Evolutionary conservation across 495 filamentous ascomycete species (phyloP).

Genomic region (Usnea hakonensis): DNA sequence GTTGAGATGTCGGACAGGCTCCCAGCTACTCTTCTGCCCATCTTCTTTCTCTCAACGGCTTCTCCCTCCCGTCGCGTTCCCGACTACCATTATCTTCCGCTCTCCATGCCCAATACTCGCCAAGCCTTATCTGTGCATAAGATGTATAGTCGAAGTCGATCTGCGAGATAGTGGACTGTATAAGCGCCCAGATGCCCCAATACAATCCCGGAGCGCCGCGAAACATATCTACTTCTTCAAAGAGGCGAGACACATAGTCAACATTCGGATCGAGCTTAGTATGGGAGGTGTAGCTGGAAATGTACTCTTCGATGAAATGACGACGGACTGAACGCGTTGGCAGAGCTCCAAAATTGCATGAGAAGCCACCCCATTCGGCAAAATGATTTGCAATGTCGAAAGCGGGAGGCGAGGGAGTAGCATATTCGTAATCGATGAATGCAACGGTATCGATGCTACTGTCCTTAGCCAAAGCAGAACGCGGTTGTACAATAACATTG

Average conservation of each 20-base stretch:
- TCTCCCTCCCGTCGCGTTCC: constrained; percentile 48
- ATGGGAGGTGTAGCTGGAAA: constrained; percentile 46
- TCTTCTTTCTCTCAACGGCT: constrained; percentile 67
- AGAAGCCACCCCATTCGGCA: constrained; percentile 95
- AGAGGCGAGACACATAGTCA: constrained; percentile 39
- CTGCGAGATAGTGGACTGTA: constrained; percentile 88
- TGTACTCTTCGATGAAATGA: constrained; percentile 77
- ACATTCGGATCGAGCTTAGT: not conserved
- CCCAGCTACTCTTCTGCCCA: constrained; percentile 53
- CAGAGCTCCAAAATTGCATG: constrained; percentile 80
- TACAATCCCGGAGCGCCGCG: constrained; percentile 85
- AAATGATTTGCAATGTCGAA: constrained; percentile 99
- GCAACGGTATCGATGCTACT: constrained; percentile 47
- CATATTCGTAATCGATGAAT: constrained; percentile 99
- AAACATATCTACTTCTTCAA: constrained; percentile 76
- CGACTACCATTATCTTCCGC: constrained; percentile 57
- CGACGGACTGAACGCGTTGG: constrained; percentile 71
- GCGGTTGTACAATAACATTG: constrained; percentile 83
- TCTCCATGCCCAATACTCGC: constrained; percentile 96
- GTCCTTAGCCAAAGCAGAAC: constrained; percentile 28
- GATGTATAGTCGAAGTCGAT: constrained; percentile 96
- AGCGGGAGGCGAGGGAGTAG: constrained; percentile 87
- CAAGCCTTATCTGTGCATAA: constrained; percentile 80
- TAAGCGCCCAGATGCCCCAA: constrained; percentile 91
- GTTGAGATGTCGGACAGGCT: constrained; percentile 12